Conservation (phyloP, 768 basidiomycete genomes). For the Hortiboletus campestris region DNA sequence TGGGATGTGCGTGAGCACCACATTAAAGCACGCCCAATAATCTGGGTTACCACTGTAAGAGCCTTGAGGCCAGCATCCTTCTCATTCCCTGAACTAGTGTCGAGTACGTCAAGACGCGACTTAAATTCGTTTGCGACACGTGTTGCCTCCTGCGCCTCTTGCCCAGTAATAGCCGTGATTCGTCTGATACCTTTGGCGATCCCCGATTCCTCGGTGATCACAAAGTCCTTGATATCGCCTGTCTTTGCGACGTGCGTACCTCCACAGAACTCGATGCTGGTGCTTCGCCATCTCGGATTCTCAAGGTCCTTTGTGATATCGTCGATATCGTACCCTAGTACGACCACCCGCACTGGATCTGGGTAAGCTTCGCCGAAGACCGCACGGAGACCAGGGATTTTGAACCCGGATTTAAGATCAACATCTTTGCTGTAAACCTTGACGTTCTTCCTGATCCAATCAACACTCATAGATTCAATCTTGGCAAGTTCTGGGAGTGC, state of each 20-base stretch:
- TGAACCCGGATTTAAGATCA: constrained; percentile 69
- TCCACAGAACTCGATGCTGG: constrained; percentile 97
- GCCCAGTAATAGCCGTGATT: constrained; percentile 90
- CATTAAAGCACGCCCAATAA: not conserved
- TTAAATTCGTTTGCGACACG: constrained; percentile 64
- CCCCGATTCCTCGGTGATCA: constrained; percentile 92
- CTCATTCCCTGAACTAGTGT: constrained; percentile 62
- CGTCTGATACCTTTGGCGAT: constrained; percentile 98
- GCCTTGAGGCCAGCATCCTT: constrained; percentile 89
- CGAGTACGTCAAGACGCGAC: constrained; percentile 59
- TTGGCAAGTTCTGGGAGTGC: constrained; percentile 69
- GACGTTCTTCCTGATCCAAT: constrained; percentile 91
- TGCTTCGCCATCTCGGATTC: constrained; percentile 87
- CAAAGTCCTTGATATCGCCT: constrained; percentile 94
- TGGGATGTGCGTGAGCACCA: constrained; percentile 30
- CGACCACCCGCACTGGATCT: constrained; percentile 94
- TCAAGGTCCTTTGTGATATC: constrained; percentile 83
- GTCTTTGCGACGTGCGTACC: constrained; percentile 99
- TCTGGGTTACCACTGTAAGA: constrained; percentile 61
- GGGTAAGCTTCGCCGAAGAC: constrained; percentile 99
- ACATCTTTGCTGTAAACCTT: constrained; percentile 88
- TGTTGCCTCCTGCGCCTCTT: constrained; percentile 84
- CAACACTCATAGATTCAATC: constrained; percentile 80
- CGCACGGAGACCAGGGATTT: constrained; percentile 91
- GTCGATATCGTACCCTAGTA: constrained; percentile 83